Evolutionary conservation across 805 yeast species (phyloP).

Genomic region (Kurtzmaniella cleridarum): DNA sequence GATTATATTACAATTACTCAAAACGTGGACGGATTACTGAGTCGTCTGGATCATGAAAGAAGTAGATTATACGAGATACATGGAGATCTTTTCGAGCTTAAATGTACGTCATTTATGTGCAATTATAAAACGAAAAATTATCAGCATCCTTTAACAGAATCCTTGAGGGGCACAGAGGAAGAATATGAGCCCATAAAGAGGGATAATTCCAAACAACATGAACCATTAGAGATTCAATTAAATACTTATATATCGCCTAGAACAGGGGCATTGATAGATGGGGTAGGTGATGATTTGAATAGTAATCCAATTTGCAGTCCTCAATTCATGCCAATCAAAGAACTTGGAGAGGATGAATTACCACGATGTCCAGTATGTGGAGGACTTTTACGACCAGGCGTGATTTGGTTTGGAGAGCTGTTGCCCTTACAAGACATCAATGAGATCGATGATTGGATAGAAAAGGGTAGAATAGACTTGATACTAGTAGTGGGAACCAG

Average conservation of each 20-base stretch:
- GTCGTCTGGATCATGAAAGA: constrained; percentile 57
- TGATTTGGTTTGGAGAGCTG: constrained; percentile 94
- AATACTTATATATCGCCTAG: background rate
- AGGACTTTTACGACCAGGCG: constrained; percentile 76
- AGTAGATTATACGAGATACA: constrained; percentile 62
- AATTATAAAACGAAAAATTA: constrained; percentile 48
- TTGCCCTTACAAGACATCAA: constrained; percentile 61
- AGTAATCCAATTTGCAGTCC: constrained; percentile 25
- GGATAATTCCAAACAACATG: constrained; percentile 7
- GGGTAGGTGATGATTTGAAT: no score
- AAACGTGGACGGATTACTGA: constrained; percentile 74
- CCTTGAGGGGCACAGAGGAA: constrained; percentile 37
- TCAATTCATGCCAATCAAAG: constrained; percentile 43
- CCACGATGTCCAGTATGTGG: constrained; percentile 78
- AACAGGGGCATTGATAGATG: no score
- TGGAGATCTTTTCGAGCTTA: constrained; percentile 69
- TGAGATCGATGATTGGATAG: constrained; percentile 65
- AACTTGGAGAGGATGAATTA: constrained; percentile 44
- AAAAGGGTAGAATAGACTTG: constrained; percentile 54
- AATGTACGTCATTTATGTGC: constrained; percentile 75
- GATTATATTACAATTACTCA: constrained; percentile 69
- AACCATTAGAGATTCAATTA: constrained; percentile 1
- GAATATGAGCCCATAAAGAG: constrained; percentile 22
- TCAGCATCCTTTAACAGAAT: constrained; percentile 55
- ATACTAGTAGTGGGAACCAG: constrained; percentile 83